These are phyloP conservation scores for Camellia sinensis DNA, from an alignment of 148 eudicot genomes.

Conservation along the genomic window DNA sequence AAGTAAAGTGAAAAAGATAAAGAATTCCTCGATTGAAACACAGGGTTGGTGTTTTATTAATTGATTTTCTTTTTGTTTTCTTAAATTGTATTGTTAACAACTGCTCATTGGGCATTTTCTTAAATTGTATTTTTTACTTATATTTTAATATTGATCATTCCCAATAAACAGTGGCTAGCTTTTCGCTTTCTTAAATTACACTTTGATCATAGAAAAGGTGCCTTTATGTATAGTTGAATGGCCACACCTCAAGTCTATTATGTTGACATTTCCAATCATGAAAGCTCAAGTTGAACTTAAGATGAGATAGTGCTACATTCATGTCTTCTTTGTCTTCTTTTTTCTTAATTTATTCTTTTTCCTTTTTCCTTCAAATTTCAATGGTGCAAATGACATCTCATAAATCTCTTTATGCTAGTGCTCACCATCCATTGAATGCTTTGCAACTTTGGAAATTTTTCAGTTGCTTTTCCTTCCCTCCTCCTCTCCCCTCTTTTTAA, in stretches of 20 bases:
- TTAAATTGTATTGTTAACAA: too few species aligned
- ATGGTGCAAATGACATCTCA: constrained; percentile 9
- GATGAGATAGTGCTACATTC: constrained; percentile 8
- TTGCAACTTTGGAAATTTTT: constrained; percentile 7
- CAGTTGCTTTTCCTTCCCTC: background rate
- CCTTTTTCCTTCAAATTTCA: constrained; percentile 5
- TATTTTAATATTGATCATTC: too few species aligned
- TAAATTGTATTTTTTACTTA: too few species aligned
- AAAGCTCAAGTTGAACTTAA: background rate
- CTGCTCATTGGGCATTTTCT: too few species aligned
- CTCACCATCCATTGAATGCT: background rate
- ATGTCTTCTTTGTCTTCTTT: background rate
- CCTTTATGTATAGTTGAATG: background rate
- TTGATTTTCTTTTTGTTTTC: background rate
- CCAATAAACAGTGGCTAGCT: too few species aligned
- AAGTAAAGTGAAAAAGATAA: background rate
- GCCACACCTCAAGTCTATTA: constrained; percentile 2
- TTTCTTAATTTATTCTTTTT: background rate
- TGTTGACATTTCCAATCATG: background rate
- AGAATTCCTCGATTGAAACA: too few species aligned
- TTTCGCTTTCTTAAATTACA: too few species aligned
- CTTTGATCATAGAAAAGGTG: background rate
- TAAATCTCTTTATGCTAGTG: constrained; percentile 7
- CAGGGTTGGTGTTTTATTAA: background rate
- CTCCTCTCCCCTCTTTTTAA: background rate